Evolutionary conservation across 495 filamentous ascomycete genomes (phyloP), one percentile per base, ranked within the genome.

Genomic region (Penicillium desertorum): DNA sequence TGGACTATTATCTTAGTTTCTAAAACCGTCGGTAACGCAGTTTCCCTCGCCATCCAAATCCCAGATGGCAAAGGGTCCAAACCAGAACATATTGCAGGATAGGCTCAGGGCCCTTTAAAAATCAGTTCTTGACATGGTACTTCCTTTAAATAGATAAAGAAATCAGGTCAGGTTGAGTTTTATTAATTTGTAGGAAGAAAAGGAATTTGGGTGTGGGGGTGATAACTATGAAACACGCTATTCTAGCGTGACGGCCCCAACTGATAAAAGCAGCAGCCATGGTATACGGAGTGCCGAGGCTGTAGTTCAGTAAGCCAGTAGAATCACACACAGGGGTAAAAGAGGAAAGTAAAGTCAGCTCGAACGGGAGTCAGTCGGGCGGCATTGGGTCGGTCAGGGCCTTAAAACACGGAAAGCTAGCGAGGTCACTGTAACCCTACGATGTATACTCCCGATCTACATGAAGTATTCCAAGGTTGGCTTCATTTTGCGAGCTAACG

Each of bases 141-240:
- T 22, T 22, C 22, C 2, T 2, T 2, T 22, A 22, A 22, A 22
- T 22, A 22, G 22, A 22, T 22, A 22, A 22, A 22, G 22, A 22
- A 22, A 22, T 22, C 22, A 22, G 22, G 22, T 3, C 22, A 22
- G 22, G 22, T 22, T 22, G 22, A 22, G 22, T 2, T 22, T 22
- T 22, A 22, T 22, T 22, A 2, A 22, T 22, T 22, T 3, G 22
- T 22, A 32, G 30, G 12, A 36, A 16, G 32, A 36, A 36, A 14
- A n/a, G 14, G 14, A 16, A 7, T n/a, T 37, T 37, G 46, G 46
- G 16, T 36, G 25, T 20, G 19, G 49, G 34, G 49, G 49, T 41
- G 43, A 45, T 45, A n/a, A 45, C 22, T 45, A n/a, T n/a, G 27
- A 45, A 45, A 45, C 43, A 14, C 43, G 12, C 43, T 45, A 45